A percentile compares a stretch with the other conserved stretches of the same genome.
Evolutionary conservation across 176 grass and related monocot genomes (phyloP).

Genomic region (Elaeis guineensis): DNA sequence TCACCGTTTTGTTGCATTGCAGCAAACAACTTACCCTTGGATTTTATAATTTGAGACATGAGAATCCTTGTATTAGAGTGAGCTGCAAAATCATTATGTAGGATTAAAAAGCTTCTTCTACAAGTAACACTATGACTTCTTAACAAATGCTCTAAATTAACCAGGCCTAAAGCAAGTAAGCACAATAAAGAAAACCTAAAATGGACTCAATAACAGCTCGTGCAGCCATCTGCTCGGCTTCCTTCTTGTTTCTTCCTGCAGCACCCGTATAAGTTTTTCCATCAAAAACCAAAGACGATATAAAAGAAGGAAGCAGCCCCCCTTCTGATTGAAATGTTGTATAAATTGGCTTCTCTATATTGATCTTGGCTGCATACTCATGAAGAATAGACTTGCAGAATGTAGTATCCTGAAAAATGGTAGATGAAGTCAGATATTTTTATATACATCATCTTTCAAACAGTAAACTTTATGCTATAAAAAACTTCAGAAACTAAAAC

Average conservation of each 20-base stretch:
- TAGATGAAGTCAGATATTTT: neutral
- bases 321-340: conserved; percentile 7
- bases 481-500: too few species aligned
- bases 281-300: conserved; percentile 38
- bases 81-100: conserved; percentile 28
- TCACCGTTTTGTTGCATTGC: neutral
- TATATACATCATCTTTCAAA: too few species aligned
- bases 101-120: neutral
- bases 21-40: conserved; percentile 30
- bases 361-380: conserved; percentile 46
- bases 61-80: conserved; percentile 10
- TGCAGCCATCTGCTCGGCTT: conserved; percentile 56
- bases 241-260: conserved; percentile 43
- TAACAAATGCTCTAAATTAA: neutral
- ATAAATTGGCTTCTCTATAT: conserved; percentile 28
- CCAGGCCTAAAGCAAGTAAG: neutral
- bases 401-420: neutral
- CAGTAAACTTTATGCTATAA: too few species aligned
- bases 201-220: conserved; percentile 36
- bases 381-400: conserved; percentile 61
- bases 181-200: conserved; percentile 43
- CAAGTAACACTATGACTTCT: neutral
- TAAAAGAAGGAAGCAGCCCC: conserved; percentile 11
- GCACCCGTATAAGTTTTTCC: conserved; percentile 41
- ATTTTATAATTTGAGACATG: conserved; percentile 39